Evolutionary conservation across 139 green algal species (phyloP).

Genomic region (Asterochloris sp.): DNA sequence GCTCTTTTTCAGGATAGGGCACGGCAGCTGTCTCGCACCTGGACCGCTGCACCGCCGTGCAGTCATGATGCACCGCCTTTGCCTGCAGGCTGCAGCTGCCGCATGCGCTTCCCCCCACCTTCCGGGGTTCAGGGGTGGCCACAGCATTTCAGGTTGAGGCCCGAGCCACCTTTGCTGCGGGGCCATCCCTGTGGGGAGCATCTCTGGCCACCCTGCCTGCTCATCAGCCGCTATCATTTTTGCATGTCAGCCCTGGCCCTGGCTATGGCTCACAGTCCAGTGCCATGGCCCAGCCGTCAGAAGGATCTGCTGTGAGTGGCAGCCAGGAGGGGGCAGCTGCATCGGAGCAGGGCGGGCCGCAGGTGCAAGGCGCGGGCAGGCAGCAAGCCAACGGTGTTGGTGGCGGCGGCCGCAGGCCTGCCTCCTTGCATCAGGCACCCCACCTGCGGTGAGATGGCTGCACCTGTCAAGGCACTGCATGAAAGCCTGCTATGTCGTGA

Average conservation of each 20-base stretch:
- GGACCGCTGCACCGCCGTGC: too few relatives aligned
- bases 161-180: not conserved
- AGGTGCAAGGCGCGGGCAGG: not conserved
- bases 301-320: not conserved
- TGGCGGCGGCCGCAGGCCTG: not conserved
- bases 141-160: slow-evolving; percentile 44
- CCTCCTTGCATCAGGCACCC: not conserved
- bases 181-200: not conserved
- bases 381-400: not conserved
- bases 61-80: not conserved
- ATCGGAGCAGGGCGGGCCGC: not conserved
- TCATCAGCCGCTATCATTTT: not conserved
- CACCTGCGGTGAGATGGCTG: too few relatives aligned
- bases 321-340: not conserved
- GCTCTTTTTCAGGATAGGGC: not conserved
- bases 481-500: too few relatives aligned
- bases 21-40: not conserved
- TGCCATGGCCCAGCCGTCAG: not conserved
- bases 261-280: not conserved
- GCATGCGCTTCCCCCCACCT: slow-evolving; percentile 43
- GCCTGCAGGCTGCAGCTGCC: slow-evolving; percentile 42
- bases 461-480: too few relatives aligned
- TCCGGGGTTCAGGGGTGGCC: slow-evolving; percentile 39
- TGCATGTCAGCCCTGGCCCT: not conserved
- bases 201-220: not conserved